Percentiles rank a stretch among this genome's conserved stretches.
These are phyloP conservation scores for Zygoascus hellenicus DNA, from an alignment of 1,139 yeast species.

Conservation along the genomic window DNA sequence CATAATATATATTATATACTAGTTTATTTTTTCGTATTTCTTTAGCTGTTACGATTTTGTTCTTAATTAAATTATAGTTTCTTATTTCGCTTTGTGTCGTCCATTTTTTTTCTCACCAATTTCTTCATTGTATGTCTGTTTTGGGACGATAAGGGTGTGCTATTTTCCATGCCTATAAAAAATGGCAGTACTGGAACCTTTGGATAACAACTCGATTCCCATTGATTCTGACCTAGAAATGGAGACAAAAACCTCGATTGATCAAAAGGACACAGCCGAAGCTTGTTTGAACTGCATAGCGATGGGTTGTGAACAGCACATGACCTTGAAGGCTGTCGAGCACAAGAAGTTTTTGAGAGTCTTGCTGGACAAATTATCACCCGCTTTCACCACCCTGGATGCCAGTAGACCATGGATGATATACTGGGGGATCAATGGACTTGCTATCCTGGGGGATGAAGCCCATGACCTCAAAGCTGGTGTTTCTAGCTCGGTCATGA, in stretches of 20 bases:
- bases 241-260: slow-evolving; percentile 5
- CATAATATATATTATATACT: background rate
- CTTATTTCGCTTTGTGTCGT: too few species aligned
- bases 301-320: background rate
- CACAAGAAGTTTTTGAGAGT: slow-evolving; percentile 40
- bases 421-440: slow-evolving; percentile 73
- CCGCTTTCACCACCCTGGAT: slow-evolving; percentile 50
- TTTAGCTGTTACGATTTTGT: background rate
- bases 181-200: too few species aligned
- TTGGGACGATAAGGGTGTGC: too few species aligned
- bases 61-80: background rate
- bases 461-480: slow-evolving; percentile 23
- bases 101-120: too few species aligned
- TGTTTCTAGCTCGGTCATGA: slow-evolving; percentile 31
- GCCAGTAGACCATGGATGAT: slow-evolving; percentile 90
- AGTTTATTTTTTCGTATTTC: too few species aligned
- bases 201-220: background rate
- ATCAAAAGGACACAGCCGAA: slow-evolving; percentile 1
- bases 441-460: slow-evolving; percentile 38
- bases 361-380: slow-evolving; percentile 48
- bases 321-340: slow-evolving; percentile 27
- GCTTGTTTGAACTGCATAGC: slow-evolving; percentile 1
- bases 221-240: background rate
- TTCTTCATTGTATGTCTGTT: too few species aligned
- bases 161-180: too few species aligned